phyloP scores from a whole-genome alignment of 441 rosid species.

The Arabidopsis hybrid region DNA sequence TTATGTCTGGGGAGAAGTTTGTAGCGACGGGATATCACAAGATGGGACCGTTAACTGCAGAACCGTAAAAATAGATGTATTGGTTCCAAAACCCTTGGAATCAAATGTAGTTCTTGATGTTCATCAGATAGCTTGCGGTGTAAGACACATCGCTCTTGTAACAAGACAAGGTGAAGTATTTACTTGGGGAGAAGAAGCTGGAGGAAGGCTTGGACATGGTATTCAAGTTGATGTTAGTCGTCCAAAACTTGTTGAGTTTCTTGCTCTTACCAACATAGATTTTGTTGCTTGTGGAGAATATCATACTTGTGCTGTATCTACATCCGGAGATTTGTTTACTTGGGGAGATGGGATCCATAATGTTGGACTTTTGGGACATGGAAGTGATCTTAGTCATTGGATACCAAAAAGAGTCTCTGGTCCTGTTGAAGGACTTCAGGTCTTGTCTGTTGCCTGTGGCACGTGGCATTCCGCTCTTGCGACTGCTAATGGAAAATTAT shows the following conservation, averaged over 20 bases:
- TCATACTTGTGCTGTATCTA: constrained; percentile 86
- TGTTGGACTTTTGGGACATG: constrained; percentile 89
- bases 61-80: constrained; percentile 61
- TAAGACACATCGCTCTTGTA: constrained; percentile 78
- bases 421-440: constrained; percentile 86
- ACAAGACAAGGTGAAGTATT: constrained; percentile 96
- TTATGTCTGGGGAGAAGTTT: constrained; percentile 93
- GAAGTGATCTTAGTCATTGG: constrained; percentile 86
- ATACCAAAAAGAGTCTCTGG: constrained; percentile 89
- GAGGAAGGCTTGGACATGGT: constrained; percentile 96
- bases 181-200: constrained; percentile 96
- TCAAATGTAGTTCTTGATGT: constrained; percentile 95
- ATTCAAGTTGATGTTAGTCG: constrained; percentile 62
- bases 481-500: constrained; percentile 76
- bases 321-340: constrained; percentile 74
- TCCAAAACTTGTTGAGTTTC: constrained; percentile 81
- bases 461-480: constrained; percentile 91
- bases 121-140: constrained; percentile 89
- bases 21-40: constrained; percentile 66
- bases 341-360: constrained; percentile 94
- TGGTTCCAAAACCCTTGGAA: constrained; percentile 79
- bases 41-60: constrained; percentile 56
- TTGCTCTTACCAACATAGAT: constrained; percentile 81
- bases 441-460: constrained; percentile 85
- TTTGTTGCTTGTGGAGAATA: constrained; percentile 83